These are phyloP conservation scores for Diphasiastrum complanatum DNA, from an alignment of 83 land plant species.

Conservation along the genomic window DNA sequence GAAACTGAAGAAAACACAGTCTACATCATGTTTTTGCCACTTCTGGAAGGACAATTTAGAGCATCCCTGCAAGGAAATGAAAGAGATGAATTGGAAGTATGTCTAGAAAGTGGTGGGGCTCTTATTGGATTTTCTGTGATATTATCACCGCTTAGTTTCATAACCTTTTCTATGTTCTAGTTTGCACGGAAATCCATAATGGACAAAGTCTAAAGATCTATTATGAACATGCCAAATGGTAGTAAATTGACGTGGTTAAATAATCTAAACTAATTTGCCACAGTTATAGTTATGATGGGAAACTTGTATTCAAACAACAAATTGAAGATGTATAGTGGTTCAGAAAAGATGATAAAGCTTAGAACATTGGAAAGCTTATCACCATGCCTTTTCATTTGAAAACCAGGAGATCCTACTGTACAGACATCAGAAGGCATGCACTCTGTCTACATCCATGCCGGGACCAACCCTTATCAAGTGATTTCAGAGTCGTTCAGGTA, in stretches of 20 bases:
- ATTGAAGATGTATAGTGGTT: no score
- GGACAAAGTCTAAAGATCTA: no score
- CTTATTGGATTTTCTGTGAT: not conserved
- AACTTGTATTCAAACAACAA: no score
- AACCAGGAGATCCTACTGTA: slow-evolving; percentile 5
- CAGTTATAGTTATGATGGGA: no score
- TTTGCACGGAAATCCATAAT: not conserved
- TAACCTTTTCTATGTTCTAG: not conserved
- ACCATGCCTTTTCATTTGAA: no score
- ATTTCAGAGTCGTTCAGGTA: slow-evolving; percentile 5
- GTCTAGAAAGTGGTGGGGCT: slow-evolving; percentile 55
- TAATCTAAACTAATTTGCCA: no score
- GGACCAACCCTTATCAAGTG: slow-evolving; percentile 3
- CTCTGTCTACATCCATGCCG: not conserved
- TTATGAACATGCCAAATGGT: no score
- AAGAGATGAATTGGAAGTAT: slow-evolving; percentile 49
- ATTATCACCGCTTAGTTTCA: not conserved
- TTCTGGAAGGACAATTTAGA: slow-evolving; percentile 55
- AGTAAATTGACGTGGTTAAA: no score
- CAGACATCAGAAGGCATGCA: not conserved
- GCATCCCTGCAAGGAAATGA: slow-evolving; percentile 51
- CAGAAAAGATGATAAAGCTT: no score
- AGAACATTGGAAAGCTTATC: no score
- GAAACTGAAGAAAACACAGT: slow-evolving; percentile 15
- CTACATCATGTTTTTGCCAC: slow-evolving; percentile 62